Percentiles rank a stretch among this genome's conserved stretches.
Conservation (phyloP, 768 basidiomycete species). For the Trametes coccinea region DNA sequence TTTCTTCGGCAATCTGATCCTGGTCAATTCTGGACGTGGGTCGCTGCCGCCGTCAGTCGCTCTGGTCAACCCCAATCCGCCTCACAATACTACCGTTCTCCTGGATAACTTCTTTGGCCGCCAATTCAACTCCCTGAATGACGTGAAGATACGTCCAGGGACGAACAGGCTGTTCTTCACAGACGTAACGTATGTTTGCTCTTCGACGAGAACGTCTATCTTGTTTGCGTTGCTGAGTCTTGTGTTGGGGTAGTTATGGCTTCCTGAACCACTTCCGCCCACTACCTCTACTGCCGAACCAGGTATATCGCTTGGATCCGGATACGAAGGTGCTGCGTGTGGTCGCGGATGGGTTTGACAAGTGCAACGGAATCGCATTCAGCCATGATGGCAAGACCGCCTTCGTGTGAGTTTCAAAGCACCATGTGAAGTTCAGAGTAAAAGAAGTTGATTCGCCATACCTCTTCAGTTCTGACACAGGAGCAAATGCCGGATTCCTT, state of each 20-base stretch:
- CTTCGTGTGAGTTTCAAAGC: conserved; percentile 50
- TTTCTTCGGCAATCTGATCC: conserved; percentile 55
- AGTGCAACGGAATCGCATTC: conserved; percentile 76
- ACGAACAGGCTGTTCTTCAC: conserved; percentile 76
- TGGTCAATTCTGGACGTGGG: conserved; percentile 68
- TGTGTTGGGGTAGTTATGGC: conserved; percentile 50
- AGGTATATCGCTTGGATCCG: conserved; percentile 78
- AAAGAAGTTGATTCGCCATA: conserved; percentile 9
- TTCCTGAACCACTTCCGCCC: conserved; percentile 68
- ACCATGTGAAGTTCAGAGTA: neutral
- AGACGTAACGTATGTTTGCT: conserved; percentile 53
- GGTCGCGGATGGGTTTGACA: conserved; percentile 75
- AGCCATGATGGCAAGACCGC: conserved; percentile 62
- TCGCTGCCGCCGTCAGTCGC: conserved; percentile 60
- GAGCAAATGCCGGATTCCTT: conserved; percentile 44
- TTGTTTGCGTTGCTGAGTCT: neutral
- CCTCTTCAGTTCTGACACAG: conserved; percentile 51
- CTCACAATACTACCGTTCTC: conserved; percentile 67
- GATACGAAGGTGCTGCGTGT: conserved; percentile 62
- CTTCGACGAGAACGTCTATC: neutral
- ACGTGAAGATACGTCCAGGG: conserved; percentile 69
- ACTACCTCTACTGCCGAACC: conserved; percentile 62
- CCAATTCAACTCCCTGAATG: conserved; percentile 83
- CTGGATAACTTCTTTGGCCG: conserved; percentile 79
- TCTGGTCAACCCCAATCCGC: conserved; percentile 62